A percentile compares a stretch with the other conserved stretches of the same genome.
Conservation (phyloP, 129 eudicot species). For the Tagetes erecta region DNA sequence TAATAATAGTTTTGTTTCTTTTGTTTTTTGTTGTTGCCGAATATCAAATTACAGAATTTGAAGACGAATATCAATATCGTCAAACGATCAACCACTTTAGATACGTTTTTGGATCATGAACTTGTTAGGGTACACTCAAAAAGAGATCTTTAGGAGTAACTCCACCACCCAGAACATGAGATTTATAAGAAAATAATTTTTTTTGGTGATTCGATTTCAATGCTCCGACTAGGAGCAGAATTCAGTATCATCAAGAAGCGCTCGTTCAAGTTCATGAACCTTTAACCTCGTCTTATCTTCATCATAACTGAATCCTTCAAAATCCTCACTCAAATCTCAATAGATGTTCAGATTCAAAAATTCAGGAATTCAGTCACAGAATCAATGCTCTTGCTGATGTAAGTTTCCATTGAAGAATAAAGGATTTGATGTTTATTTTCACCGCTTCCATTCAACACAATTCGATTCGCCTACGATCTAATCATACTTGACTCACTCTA, state of each 20-base stretch:
- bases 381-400: slow-evolving; percentile 47
- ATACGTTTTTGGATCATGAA: too few species aligned
- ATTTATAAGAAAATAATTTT: slow-evolving; percentile 22
- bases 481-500: slow-evolving; percentile 21
- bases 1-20: too few species aligned
- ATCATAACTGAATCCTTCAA: slow-evolving; percentile 56
- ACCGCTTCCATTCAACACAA: slow-evolving; percentile 7
- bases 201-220: slow-evolving; percentile 76
- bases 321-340: slow-evolving; percentile 29
- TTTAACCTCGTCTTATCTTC: slow-evolving; percentile 62
- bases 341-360: slow-evolving; percentile 47
- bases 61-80: too few species aligned
- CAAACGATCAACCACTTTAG: too few species aligned
- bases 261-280: slow-evolving; percentile 87
- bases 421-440: too few species aligned
- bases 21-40: too few species aligned
- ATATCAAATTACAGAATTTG: too few species aligned
- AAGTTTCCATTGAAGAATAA: slow-evolving; percentile 32
- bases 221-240: slow-evolving; percentile 33
- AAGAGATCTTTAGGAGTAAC: slow-evolving; percentile 62
- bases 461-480: slow-evolving; percentile 21
- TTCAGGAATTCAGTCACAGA: slow-evolving; percentile 64
- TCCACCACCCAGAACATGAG: neutral
- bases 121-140: slow-evolving; percentile 58
- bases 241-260: slow-evolving; percentile 62